Percentiles rank a stretch among this genome's conserved stretches.
Evolutionary conservation across 163 green algal genomes (phyloP).

Genomic region (Scenedesmus sp.): DNA sequence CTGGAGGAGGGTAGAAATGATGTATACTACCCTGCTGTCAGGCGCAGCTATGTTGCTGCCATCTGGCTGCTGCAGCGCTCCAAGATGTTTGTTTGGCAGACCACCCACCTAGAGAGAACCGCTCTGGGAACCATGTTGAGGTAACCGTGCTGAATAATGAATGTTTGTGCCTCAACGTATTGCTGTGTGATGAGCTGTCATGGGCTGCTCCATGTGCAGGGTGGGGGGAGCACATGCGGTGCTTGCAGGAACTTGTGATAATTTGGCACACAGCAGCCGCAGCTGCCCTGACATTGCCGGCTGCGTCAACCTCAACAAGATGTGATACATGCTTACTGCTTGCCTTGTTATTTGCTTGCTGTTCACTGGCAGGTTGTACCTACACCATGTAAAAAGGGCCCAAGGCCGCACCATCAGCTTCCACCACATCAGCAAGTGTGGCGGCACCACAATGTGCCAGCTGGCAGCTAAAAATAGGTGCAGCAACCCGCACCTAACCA

Average conservation of each 20-base stretch:
- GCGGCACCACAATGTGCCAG: conserved; percentile 51
- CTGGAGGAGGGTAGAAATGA: background rate
- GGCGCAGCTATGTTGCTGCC: conserved; percentile 43
- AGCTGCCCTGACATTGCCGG: background rate
- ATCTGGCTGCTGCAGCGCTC: conserved; percentile 38
- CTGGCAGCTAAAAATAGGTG: conserved; percentile 40
- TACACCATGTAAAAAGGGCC: conserved; percentile 7
- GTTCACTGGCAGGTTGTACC: conserved; percentile 20
- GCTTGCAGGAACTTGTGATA: background rate
- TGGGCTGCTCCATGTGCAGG: background rate
- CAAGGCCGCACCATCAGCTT: conserved; percentile 36
- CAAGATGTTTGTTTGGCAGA: conserved; percentile 21
- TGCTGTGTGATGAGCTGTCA: too few species aligned
- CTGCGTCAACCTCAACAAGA: too few species aligned
- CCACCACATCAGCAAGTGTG: conserved; percentile 52
- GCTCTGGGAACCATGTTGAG: conserved; percentile 26
- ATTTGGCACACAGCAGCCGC: background rate
- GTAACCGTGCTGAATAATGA: background rate
- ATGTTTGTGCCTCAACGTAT: too few species aligned
- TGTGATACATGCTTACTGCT: background rate
- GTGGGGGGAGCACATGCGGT: background rate
- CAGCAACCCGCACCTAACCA: conserved; percentile 40
- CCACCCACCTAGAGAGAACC: conserved; percentile 22
- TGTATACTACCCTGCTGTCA: conserved; percentile 6
- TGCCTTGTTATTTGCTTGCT: background rate